These are phyloP conservation scores for Ophiocordyceps camponoti-leonardi DNA, from an alignment of 2,329 filamentous ascomycete species.

Conservation along the genomic window DNA sequence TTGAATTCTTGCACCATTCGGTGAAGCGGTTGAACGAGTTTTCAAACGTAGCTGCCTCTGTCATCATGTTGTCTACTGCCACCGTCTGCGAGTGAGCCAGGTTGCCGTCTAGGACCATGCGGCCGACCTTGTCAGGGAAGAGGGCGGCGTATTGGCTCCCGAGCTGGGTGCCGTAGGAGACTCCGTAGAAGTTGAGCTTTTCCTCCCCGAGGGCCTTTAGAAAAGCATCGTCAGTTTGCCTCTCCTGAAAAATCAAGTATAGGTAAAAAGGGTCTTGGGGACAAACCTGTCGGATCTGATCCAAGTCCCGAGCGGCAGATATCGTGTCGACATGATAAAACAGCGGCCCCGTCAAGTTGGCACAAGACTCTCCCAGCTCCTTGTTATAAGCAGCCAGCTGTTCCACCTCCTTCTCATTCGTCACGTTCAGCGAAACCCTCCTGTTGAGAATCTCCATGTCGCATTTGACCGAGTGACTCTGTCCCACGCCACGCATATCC, in stretches of 20 bases:
- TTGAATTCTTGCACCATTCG: background rate
- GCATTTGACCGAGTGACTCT: background rate
- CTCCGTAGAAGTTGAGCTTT: slow-evolving; percentile 15
- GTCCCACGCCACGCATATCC: background rate
- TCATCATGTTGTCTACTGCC: background rate
- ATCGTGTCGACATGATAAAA: background rate
- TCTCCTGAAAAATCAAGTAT: no score
- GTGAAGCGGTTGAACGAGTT: background rate
- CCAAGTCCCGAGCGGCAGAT: background rate
- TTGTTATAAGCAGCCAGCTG: background rate
- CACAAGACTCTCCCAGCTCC: background rate
- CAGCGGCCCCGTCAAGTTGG: background rate
- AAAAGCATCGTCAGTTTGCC: no score
- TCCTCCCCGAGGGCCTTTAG: slow-evolving; percentile 1
- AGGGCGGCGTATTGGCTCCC: slow-evolving; percentile 22
- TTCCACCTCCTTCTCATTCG: background rate
- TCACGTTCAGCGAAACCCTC: background rate
- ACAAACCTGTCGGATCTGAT: background rate
- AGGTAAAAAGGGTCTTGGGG: no score
- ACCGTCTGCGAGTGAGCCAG: slow-evolving; percentile 7
- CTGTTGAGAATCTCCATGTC: background rate
- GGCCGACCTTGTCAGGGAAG: slow-evolving; percentile 23
- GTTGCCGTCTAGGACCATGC: slow-evolving; percentile 21
- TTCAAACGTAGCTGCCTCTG: slow-evolving; percentile 1
- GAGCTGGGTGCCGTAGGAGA: slow-evolving; percentile 21